Evolutionary conservation across 345 rosid species (phyloP).

Genomic region (Arabidopsis suecica): DNA sequence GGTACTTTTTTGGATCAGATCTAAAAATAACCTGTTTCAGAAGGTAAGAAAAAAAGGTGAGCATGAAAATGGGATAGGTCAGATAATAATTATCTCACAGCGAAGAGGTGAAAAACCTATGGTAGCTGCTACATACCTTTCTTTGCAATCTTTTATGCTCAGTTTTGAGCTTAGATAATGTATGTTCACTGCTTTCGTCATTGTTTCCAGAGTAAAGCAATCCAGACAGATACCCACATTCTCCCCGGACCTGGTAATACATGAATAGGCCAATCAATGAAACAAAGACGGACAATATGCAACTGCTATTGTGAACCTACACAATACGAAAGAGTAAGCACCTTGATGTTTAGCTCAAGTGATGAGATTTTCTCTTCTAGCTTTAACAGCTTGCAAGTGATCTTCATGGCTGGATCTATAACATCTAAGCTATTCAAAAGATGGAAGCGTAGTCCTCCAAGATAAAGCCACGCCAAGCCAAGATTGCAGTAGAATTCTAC

Average conservation of each 20-base stretch:
- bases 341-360: conserved; percentile 79
- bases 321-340: conserved; percentile 41
- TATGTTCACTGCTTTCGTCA: conserved; percentile 51
- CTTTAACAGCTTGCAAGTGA: conserved; percentile 60
- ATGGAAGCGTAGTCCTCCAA: conserved; percentile 76
- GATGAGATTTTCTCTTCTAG: conserved; percentile 62
- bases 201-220: conserved; percentile 52
- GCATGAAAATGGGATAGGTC: conserved; percentile 15
- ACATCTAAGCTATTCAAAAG: conserved; percentile 71
- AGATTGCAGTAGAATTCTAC: conserved; percentile 57
- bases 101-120: conserved; percentile 2
- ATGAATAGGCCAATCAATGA: conserved; percentile 17
- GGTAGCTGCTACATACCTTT: conserved; percentile 59
- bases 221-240: conserved; percentile 80
- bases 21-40: conserved; percentile 78
- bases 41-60: conserved; percentile 26
- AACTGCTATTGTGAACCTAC: conserved; percentile 22
- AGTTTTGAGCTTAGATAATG: conserved; percentile 56
- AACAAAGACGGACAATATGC: conserved; percentile 9
- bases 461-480: conserved; percentile 74
- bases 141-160: conserved; percentile 58
- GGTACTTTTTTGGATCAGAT: conserved; percentile 66
- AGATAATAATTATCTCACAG: conserved; percentile 2
- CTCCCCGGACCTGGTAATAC: conserved; percentile 68
- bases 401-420: conserved; percentile 83